Percentiles rank a stretch among this genome's conserved stretches.
These are phyloP conservation scores for Penicillium sp. DNA, from an alignment of 2,329 filamentous ascomycete genomes.

Conservation along the genomic window DNA sequence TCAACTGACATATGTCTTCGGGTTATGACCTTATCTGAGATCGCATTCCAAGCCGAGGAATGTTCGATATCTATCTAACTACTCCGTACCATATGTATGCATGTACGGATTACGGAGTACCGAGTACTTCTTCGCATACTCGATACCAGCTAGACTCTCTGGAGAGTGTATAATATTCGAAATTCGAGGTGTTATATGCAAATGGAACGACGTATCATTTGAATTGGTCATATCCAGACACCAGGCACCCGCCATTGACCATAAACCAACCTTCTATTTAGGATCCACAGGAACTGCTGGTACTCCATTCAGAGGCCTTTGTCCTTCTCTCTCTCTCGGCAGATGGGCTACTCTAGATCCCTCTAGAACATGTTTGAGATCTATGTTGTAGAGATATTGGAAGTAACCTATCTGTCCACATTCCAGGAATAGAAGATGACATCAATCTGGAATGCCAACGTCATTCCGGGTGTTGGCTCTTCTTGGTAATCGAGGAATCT, in stretches of 20 bases:
- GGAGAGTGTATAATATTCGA: not conserved
- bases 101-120: not conserved
- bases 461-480: slow-evolving; percentile 7
- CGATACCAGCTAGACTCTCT: not conserved
- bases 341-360: not conserved
- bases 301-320: not conserved
- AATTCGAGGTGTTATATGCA: not conserved
- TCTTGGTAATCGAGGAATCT: slow-evolving; percentile 1
- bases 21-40: slow-evolving; percentile 1
- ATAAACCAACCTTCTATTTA: not conserved
- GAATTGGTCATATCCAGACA: not conserved
- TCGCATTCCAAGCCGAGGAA: slow-evolving; percentile 3
- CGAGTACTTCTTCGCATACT: not conserved
- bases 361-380: not conserved
- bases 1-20: too few species aligned
- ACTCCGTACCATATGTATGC: too few species aligned
- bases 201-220: not conserved
- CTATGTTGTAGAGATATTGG: not conserved
- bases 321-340: not conserved
- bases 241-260: not conserved
- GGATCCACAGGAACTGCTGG: not conserved
- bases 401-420: not conserved
- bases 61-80: not conserved
- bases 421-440: slow-evolving; percentile 1
- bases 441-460: slow-evolving; percentile 8